Conservation (phyloP, 1,139 yeast genomes). For the Ashbya aceris region DNA sequence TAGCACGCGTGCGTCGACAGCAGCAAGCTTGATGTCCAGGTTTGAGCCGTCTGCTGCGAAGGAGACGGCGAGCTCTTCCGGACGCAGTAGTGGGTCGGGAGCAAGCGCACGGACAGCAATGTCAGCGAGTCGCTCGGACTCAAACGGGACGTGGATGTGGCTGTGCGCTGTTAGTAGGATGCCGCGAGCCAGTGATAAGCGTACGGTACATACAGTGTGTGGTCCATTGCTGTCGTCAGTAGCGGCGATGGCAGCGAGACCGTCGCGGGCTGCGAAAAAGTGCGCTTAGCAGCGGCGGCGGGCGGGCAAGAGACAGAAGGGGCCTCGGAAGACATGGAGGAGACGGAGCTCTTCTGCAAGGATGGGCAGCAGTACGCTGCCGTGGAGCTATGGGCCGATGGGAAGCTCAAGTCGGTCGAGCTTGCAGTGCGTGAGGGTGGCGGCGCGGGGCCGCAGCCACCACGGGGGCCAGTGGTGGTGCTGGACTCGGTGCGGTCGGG, state of each 20-base stretch:
- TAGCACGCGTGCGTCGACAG: constrained; percentile 53
- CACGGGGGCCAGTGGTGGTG: constrained; percentile 15
- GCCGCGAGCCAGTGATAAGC: neutral
- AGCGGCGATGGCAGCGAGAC: too few relatives aligned
- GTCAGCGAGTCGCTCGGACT: constrained; percentile 45
- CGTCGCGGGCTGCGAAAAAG: too few relatives aligned
- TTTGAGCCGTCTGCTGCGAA: constrained; percentile 30
- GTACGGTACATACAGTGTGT: constrained; percentile 11
- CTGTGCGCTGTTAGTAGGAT: constrained; percentile 19
- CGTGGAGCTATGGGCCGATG: too few relatives aligned
- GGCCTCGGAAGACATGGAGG: too few relatives aligned
- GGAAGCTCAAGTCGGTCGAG: too few relatives aligned
- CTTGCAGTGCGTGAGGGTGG: too few relatives aligned
- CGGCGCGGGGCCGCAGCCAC: too few relatives aligned
- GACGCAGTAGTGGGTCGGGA: constrained; percentile 75
- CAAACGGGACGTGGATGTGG: constrained; percentile 52
- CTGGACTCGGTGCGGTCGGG: constrained; percentile 57
- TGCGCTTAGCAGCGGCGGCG: too few relatives aligned
- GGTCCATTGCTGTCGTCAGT: neutral
- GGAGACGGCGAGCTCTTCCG: constrained; percentile 44
- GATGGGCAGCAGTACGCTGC: too few relatives aligned
- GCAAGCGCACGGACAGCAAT: constrained; percentile 51
- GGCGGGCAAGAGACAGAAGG: too few relatives aligned
- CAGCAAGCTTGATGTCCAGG: constrained; percentile 40
- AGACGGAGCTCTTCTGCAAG: too few relatives aligned